Percentiles rank a stretch among this genome's conserved stretches.
Evolutionary conservation across 768 basidiomycete species (phyloP).

Genomic region (Auricularia auricula-judae): DNA sequence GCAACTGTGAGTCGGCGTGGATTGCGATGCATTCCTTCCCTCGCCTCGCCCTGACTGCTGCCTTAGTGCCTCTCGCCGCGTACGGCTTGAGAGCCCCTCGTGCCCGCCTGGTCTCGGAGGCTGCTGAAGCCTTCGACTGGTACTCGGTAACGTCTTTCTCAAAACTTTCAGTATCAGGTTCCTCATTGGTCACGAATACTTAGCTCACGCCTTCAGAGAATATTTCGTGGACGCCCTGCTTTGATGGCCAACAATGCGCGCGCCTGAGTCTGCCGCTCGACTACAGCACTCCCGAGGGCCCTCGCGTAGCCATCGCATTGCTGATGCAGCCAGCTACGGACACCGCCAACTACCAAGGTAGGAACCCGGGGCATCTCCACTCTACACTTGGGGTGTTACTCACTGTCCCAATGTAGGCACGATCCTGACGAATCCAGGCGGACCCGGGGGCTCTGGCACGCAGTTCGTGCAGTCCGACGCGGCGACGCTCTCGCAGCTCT

Average conservation of each 20-base stretch:
- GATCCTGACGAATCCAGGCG: constrained; percentile 6
- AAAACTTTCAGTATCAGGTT: too few species aligned
- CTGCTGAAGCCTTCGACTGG: too few species aligned
- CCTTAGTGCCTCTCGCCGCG: too few species aligned
- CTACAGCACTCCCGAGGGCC: neutral
- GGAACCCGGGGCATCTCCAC: neutral
- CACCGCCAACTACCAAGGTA: neutral
- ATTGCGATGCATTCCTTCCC: too few species aligned
- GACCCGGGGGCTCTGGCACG: constrained; percentile 10
- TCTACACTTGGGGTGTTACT: neutral
- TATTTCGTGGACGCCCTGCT: neutral
- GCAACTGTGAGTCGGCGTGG: too few species aligned
- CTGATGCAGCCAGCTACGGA: neutral
- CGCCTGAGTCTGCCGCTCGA: neutral
- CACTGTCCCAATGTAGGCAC: neutral
- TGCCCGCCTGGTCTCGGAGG: too few species aligned
- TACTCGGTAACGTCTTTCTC: too few species aligned
- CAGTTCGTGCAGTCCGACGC: neutral
- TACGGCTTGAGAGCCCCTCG: too few species aligned
- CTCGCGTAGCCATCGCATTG: neutral
- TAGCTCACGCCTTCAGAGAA: neutral
- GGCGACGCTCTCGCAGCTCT: constrained; percentile 1
- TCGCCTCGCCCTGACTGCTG: too few species aligned
- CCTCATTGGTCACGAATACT: too few species aligned
- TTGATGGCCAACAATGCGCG: neutral